phyloP scores from a whole-genome alignment of 31 red algal genomes.

The Odonthalia washingtoniensis region DNA sequence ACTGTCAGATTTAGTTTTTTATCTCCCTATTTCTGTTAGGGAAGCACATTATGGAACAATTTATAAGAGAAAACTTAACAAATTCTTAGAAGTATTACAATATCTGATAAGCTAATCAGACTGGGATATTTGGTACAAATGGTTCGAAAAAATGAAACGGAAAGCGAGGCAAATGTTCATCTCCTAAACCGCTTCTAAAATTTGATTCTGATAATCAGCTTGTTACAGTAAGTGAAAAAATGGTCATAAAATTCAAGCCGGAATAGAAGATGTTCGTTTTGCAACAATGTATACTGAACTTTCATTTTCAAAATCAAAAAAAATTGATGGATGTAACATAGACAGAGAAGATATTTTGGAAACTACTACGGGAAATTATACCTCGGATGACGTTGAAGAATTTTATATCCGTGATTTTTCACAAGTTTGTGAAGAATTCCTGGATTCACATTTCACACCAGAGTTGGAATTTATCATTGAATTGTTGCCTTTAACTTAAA shows the following conservation, averaged over 20 bases:
- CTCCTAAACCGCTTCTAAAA: too few relatives aligned
- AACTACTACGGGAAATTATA: background rate
- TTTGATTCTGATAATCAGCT: background rate
- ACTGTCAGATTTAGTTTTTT: background rate
- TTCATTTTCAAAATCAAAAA: background rate
- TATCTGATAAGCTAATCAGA: background rate
- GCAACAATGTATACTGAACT: background rate
- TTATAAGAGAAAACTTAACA: conserved; percentile 18
- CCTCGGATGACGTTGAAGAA: too few relatives aligned
- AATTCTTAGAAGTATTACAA: background rate
- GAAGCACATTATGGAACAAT: background rate
- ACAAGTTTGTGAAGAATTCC: too few relatives aligned
- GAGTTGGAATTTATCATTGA: too few relatives aligned
- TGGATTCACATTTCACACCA: too few relatives aligned
- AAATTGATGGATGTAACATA: background rate
- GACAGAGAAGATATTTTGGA: background rate
- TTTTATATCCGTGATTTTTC: too few relatives aligned
- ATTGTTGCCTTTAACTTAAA: too few relatives aligned
- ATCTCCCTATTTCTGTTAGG: background rate
- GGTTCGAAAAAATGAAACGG: background rate
- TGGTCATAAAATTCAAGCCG: background rate
- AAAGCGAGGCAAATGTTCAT: conserved; percentile 26
- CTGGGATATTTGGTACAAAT: conserved; percentile 27
- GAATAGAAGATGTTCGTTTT: background rate
- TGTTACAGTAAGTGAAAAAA: background rate